Base-by-base conservation (phyloP, 176 grass and related monocot genomes). In the Panicum miliaceum region DNA sequence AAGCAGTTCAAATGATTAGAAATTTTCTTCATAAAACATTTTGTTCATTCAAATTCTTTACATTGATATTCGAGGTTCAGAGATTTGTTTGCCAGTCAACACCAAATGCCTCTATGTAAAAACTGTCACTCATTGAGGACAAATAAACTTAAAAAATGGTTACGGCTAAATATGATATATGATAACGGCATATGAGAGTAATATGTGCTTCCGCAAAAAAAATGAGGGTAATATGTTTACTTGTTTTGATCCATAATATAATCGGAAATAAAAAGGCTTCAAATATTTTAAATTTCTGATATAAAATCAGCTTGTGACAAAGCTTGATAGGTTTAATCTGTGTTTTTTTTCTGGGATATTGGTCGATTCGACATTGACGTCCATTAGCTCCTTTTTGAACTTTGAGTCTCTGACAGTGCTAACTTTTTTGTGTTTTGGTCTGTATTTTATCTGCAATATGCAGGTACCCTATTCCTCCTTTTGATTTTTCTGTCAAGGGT, bases 401-500 rank as follows among this genome's bases (percentile, higher is more conserved):
- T 73, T 29, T 72, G 23, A 73, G 8, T 73, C 45, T 43, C 40
- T 59, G 38, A 78, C 9, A 76, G 12, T 47, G 56, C 68, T 61
- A 60, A 60, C 3, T 77, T 45, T 58, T 84, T 70, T 79, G 18
- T 71, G 75, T 72, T 81, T 81, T 77, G 12, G 38, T 80, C 19
- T 88, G 13, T n/a, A 9, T 64, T 73, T 78, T 85, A 7, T 89
- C 38, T 72, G 54, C 79, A 40, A 84, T 65, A 65, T 92, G 77
- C 81, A 98, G 96, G 64, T 98, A 98, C 12, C 89, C 93, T 42
- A 90, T 98, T 88, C 91, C 81, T 64, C 87, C 93, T 77, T 98
- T 98, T 67, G 96, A 98, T 89, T 98, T 98, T 90, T 92, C 87
- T 86, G 93, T 98, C 53, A 96, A 94, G 81, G 96, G 96, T 78